Conservation (phyloP, 2,329 filamentous ascomycete genomes). For the Mycosphaerelloides madeirae region DNA sequence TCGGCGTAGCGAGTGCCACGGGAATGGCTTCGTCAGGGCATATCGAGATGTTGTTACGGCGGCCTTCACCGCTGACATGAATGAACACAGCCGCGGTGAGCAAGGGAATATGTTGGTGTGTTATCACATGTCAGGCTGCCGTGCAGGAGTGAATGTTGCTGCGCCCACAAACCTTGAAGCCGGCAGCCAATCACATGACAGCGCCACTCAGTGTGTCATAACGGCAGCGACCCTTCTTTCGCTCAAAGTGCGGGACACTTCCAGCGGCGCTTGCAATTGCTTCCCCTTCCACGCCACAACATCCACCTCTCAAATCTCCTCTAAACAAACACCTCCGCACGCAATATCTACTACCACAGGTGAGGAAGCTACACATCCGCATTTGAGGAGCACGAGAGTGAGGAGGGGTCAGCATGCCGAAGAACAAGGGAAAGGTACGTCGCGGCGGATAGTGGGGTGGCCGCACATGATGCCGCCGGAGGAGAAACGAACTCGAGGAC, state of each 20-base stretch:
- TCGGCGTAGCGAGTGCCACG: too few relatives aligned
- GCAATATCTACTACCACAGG: slow-evolving; percentile 8
- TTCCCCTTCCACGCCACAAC: slow-evolving; percentile 6
- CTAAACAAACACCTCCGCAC: neutral
- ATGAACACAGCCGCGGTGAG: neutral
- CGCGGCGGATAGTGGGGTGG: slow-evolving; percentile 8
- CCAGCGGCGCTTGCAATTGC: neutral
- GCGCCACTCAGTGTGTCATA: slow-evolving; percentile 2
- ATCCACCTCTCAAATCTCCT: slow-evolving; percentile 2
- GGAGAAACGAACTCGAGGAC: slow-evolving; percentile 1
- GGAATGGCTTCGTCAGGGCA: too few relatives aligned
- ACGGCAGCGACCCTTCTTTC: neutral
- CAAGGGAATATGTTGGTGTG: neutral
- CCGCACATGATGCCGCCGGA: slow-evolving; percentile 5
- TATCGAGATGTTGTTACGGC: too few relatives aligned
- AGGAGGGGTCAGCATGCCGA: slow-evolving; percentile 71
- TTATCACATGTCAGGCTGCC: slow-evolving; percentile 3
- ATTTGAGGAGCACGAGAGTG: neutral
- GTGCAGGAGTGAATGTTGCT: slow-evolving; percentile 2
- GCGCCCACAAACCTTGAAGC: neutral
- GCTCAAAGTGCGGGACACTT: neutral
- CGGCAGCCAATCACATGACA: neutral
- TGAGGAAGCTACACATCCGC: slow-evolving; percentile 25
- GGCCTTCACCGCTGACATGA: slow-evolving; percentile 3
- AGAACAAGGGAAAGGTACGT: slow-evolving; percentile 98